A percentile compares a stretch with the other conserved stretches of the same genome.
Evolutionary conservation across 352 stramenopile genomes (phyloP).

Genomic region (Pythium phragmiticola): DNA sequence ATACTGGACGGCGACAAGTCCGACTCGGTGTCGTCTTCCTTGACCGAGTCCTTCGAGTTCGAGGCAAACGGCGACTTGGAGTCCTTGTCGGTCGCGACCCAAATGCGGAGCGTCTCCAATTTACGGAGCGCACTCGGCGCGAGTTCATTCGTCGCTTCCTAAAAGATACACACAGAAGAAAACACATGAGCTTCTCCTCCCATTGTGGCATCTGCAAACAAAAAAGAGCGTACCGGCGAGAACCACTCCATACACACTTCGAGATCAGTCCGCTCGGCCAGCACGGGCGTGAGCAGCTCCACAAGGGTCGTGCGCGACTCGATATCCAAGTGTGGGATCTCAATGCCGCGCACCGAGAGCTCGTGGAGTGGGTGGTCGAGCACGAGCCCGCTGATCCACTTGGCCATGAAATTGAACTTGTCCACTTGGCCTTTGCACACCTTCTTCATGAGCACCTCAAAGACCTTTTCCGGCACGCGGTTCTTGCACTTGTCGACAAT

Average conservation of each 20-base stretch:
- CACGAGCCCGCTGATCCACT: slow-evolving; percentile 83
- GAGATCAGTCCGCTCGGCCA: slow-evolving; percentile 78
- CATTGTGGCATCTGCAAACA: no score
- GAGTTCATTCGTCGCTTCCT: slow-evolving; percentile 67
- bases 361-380: slow-evolving; percentile 60
- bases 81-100: slow-evolving; percentile 85
- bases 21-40: slow-evolving; percentile 68
- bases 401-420: slow-evolving; percentile 88
- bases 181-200: background rate
- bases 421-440: slow-evolving; percentile 83
- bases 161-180: background rate
- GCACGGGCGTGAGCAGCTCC: slow-evolving; percentile 73
- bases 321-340: slow-evolving; percentile 74
- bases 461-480: slow-evolving; percentile 80
- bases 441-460: slow-evolving; percentile 78
- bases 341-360: slow-evolving; percentile 78
- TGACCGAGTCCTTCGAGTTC: slow-evolving; percentile 35
- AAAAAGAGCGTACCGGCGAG: slow-evolving; percentile 44
- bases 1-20: slow-evolving; percentile 48
- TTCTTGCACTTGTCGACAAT: slow-evolving; percentile 75
- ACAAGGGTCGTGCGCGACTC: slow-evolving; percentile 75
- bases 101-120: slow-evolving; percentile 82
- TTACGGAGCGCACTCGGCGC: slow-evolving; percentile 57
- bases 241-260: slow-evolving; percentile 91
- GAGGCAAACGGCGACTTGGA: slow-evolving; percentile 74